Base-by-base conservation (phyloP, 495 filamentous ascomycete genomes). In the Parathielavia appendiculata region DNA sequence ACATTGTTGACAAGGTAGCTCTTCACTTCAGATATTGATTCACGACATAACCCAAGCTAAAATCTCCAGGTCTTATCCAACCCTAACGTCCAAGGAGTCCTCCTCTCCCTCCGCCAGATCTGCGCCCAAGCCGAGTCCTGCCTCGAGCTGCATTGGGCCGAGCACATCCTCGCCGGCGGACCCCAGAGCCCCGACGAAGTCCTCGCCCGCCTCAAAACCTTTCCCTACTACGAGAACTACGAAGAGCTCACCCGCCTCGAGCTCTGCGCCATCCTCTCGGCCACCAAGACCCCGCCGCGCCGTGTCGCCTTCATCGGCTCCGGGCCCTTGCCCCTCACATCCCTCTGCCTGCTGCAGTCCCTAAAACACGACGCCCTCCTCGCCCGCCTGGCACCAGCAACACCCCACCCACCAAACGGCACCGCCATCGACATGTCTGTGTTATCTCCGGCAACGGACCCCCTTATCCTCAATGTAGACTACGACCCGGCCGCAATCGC, bases 161-260 rank as follows among this genome's bases (percentile, higher is more conserved):
- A 54, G 10, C 49, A 57, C 26, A 61, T 66, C 20, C 12, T 70
- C 10, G 5, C 54, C 4, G 56, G 46, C 5, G 19, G 19, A 14
- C 4, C 43, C 20, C 36, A 32, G 5, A 20, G 13, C 5, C 44
- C 60, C 0, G 60, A 65, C 9, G 51, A 61, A 14, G 58, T 61
- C 20, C 14, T 57, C 13, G 43, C 58, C 3, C 45, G 53, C 35
- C 64, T 71, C 32, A 40, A 59, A 11, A 56, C 32, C 20, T 71
- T 71, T 13, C 66, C 64, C 0, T 71, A 71, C 54, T 69, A 66
- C 61, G 55, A 61, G 0, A 71, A 71, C 61, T 71, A 71, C 58
- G 50, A 63, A 17, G 64, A 69, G 1, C 48, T 71, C n/a, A 63
- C 68, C 1, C 60, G 65, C 20, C 58, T 69, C 8, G 68, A 71